A percentile compares a stretch with the other conserved stretches of the same genome.
Evolutionary conservation across 805 yeast species (phyloP).

Genomic region (Starmerella stigmatis): DNA sequence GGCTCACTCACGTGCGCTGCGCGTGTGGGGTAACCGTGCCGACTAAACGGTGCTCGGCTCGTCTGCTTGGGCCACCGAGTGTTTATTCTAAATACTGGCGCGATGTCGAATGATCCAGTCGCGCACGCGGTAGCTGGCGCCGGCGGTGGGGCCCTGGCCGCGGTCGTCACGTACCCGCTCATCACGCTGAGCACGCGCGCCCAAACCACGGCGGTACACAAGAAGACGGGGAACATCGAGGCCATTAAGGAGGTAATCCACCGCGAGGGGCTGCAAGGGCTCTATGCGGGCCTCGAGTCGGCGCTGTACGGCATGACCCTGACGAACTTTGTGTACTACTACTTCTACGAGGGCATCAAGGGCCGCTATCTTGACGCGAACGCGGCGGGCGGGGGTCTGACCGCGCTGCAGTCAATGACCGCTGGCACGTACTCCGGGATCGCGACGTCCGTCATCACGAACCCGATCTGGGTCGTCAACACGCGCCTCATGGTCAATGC

Average conservation of each 20-base stretch:
- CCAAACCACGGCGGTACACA: conserved; percentile 45
- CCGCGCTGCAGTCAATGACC: conserved; percentile 56
- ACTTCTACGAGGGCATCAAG: conserved; percentile 68
- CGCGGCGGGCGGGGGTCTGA: conserved; percentile 26
- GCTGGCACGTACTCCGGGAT: conserved; percentile 85
- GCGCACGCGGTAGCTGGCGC: conserved; percentile 95
- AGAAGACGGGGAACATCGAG: conserved; percentile 27
- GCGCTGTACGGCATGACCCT: conserved; percentile 78
- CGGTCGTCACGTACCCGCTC: conserved; percentile 81
- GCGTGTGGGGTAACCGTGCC: conserved; percentile 2
- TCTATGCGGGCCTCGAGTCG: conserved; percentile 78
- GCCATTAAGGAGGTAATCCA: conserved; percentile 41
- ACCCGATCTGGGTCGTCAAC: conserved; percentile 94
- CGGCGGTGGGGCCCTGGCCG: conserved; percentile 80
- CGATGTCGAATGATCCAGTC: conserved; percentile 34
- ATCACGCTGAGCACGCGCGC: conserved; percentile 81
- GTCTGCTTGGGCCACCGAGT: too few species aligned
- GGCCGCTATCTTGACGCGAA: conserved; percentile 28
- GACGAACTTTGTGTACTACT: conserved; percentile 82
- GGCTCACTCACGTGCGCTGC: too few species aligned
- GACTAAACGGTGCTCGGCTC: conserved; percentile 2
- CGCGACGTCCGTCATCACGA: conserved; percentile 67
- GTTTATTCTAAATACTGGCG: too few species aligned
- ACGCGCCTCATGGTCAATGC: conserved; percentile 67
- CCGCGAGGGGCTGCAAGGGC: conserved; percentile 54